phyloP scores from a whole-genome alignment of 2,329 filamentous ascomycete species.

The Shiraia bambusicola region DNA sequence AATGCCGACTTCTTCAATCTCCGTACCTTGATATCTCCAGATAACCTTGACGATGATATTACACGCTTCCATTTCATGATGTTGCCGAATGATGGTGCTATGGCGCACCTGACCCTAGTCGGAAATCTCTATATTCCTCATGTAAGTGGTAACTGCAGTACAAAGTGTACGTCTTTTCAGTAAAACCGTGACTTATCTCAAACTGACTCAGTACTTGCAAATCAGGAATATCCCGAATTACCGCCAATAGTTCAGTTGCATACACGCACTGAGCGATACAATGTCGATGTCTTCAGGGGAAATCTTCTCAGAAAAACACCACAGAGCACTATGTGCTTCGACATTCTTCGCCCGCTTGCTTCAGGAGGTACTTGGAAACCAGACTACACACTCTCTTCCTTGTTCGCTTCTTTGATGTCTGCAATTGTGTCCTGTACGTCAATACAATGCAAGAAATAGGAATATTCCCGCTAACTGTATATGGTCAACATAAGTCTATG shows the following conservation, averaged over 20 bases:
- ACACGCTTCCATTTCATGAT: conserved; percentile 8
- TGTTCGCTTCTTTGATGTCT: conserved; percentile 10
- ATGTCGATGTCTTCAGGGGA: conserved; percentile 2
- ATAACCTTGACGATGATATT: conserved; percentile 1
- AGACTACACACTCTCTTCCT: conserved; percentile 7
- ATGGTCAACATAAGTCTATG: conserved; percentile 1
- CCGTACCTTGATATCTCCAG: conserved; percentile 4
- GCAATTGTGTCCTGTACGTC: conserved; percentile 12
- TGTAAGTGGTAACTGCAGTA: background rate
- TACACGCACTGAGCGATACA: conserved; percentile 7
- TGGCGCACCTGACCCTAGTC: conserved; percentile 7
- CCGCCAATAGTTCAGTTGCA: conserved; percentile 8
- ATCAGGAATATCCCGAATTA: conserved; percentile 2
- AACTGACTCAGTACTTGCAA: background rate
- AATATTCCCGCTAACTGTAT: background rate
- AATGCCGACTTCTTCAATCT: conserved; percentile 8
- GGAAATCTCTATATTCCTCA: conserved; percentile 6
- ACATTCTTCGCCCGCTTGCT: conserved; percentile 8
- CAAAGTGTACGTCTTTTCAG: background rate
- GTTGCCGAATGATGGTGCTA: conserved; percentile 8
- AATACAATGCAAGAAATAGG: background rate
- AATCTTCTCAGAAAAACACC: background rate
- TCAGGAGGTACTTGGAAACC: conserved; percentile 7
- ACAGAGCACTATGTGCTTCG: conserved; percentile 9
- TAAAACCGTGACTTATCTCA: background rate